These are phyloP conservation scores for Linderniella brevidens DNA, from an alignment of 257 asterid genomes.

Conservation along the genomic window DNA sequence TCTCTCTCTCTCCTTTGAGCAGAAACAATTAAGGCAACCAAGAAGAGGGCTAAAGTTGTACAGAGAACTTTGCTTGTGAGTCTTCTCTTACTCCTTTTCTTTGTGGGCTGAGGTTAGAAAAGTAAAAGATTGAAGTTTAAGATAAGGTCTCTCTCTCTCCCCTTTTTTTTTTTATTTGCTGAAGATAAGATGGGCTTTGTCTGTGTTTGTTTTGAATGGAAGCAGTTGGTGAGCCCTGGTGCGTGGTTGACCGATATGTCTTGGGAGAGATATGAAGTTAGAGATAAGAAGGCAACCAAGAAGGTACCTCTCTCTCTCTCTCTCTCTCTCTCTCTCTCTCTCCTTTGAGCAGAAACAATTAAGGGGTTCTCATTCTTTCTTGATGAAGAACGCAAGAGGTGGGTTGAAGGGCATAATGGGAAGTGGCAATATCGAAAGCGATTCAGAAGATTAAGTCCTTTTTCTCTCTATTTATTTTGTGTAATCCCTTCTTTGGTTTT, in stretches of 20 bases:
- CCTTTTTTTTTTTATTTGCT: too few species aligned
- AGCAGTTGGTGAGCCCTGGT: slow-evolving; percentile 22
- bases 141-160: too few species aligned
- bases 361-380: too few species aligned
- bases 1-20: not conserved
- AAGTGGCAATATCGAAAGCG: slow-evolving; percentile 4
- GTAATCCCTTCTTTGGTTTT: too few species aligned
- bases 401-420: slow-evolving; percentile 1
- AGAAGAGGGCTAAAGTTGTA: slow-evolving; percentile 34
- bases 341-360: not conserved
- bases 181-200: not conserved
- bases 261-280: slow-evolving; percentile 34
- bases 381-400: too few species aligned
- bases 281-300: slow-evolving; percentile 29
- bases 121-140: too few species aligned
- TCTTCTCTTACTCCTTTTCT: not conserved
- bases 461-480: too few species aligned
- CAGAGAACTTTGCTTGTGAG: slow-evolving; percentile 26
- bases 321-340: not conserved
- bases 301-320: slow-evolving; percentile 12
- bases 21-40: slow-evolving; percentile 3
- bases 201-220: not conserved
- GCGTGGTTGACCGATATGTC: slow-evolving; percentile 36
- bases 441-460: too few species aligned
- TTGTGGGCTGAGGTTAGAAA: too few species aligned